Conservation (phyloP, 371 early-diverging fungal species). For the Saksenaea oblongispora region DNA sequence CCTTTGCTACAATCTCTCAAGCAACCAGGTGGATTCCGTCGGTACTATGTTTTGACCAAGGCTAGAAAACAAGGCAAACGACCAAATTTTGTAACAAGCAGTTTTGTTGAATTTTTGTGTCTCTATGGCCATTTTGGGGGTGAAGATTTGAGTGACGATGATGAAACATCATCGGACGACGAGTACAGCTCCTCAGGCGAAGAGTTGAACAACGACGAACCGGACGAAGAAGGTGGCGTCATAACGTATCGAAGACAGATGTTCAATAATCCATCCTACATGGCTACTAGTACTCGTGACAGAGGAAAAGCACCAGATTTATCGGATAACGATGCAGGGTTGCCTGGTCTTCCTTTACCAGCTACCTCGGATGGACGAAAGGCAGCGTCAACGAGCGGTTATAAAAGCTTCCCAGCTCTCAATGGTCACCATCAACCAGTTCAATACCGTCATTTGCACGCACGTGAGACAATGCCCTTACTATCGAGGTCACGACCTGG, state of each 20-base stretch:
- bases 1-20: constrained; percentile 47
- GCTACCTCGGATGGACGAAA: constrained; percentile 9
- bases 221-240: constrained; percentile 18
- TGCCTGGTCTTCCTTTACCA: constrained; percentile 3
- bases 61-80: constrained; percentile 71
- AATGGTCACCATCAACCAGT: constrained; percentile 25
- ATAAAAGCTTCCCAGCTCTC: constrained; percentile 6
- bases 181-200: constrained; percentile 23
- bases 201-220: constrained; percentile 7
- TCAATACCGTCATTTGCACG: constrained; percentile 37
- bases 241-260: constrained; percentile 34
- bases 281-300: background rate
- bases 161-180: constrained; percentile 40
- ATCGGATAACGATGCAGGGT: background rate
- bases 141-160: constrained; percentile 84
- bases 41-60: constrained; percentile 76
- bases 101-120: constrained; percentile 93
- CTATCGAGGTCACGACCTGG: constrained; percentile 52
- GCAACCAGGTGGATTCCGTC: constrained; percentile 89
- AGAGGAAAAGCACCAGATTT: background rate
- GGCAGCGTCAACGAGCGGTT: background rate
- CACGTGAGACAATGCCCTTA: constrained; percentile 58
- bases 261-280: constrained; percentile 28
- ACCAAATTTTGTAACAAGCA: constrained; percentile 77
- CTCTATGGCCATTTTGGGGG: constrained; percentile 96